A percentile compares a stretch with the other conserved stretches of the same genome.
Conservation (phyloP, 176 grass and related monocot genomes). For the Pontederia crassipes region DNA sequence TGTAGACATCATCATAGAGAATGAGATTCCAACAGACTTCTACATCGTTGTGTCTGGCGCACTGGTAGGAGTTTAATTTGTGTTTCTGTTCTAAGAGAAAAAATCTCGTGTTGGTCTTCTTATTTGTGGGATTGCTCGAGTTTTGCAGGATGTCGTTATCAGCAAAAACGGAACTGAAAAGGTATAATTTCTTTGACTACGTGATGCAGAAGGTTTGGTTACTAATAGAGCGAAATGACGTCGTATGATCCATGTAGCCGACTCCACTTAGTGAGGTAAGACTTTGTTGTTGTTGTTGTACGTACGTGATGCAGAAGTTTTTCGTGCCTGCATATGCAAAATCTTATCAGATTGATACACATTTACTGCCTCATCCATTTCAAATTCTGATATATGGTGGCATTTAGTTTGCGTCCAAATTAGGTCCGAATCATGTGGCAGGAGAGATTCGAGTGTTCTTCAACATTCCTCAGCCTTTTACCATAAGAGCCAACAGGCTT, state of each 20-base stretch:
- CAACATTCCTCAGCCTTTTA: constrained; percentile 47
- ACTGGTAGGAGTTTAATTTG: constrained; percentile 10
- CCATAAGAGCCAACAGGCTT: constrained; percentile 31
- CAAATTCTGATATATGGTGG: background rate
- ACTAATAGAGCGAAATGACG: too few relatives aligned
- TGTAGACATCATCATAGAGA: constrained; percentile 34
- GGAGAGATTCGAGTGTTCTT: constrained; percentile 48
- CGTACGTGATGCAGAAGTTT: too few relatives aligned
- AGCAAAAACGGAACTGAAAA: constrained; percentile 9
- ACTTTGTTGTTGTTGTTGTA: too few relatives aligned
- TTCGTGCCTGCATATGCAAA: too few relatives aligned
- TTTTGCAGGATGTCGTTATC: constrained; percentile 15
- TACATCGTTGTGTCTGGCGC: constrained; percentile 41
- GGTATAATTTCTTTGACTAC: background rate
- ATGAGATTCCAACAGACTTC: constrained; percentile 36
- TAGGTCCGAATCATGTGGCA: constrained; percentile 33
- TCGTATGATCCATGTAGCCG: too few relatives aligned
- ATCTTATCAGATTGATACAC: too few relatives aligned
- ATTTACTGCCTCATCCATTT: too few relatives aligned
- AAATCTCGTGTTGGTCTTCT: background rate
- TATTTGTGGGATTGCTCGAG: background rate
- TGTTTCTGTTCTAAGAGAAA: too few relatives aligned
- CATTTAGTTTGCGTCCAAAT: constrained; percentile 16
- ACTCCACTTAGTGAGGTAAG: too few relatives aligned
- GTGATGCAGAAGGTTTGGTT: too few relatives aligned